phyloP scores from a whole-genome alignment of 768 basidiomycete species.

The Cyclocybe cylindracea region DNA sequence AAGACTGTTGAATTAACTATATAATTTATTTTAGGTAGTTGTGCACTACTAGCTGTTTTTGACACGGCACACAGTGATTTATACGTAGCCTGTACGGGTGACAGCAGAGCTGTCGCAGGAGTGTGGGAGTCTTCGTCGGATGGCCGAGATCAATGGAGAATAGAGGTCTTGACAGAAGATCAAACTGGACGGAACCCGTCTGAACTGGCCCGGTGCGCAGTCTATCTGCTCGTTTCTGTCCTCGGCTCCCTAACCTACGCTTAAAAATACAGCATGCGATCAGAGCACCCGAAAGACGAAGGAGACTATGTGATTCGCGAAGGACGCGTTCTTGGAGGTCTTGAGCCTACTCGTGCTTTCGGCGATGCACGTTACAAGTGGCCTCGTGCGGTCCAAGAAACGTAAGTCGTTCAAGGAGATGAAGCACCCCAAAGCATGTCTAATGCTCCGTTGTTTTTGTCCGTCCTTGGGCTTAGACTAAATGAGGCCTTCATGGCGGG shows the following conservation, averaged over 20 bases:
- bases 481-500: conserved; percentile 69
- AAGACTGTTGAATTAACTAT: conserved; percentile 11
- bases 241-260: not conserved
- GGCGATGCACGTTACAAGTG: conserved; percentile 92
- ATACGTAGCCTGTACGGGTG: conserved; percentile 91
- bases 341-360: conserved; percentile 87
- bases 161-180: conserved; percentile 94
- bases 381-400: conserved; percentile 70
- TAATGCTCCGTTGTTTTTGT: not conserved
- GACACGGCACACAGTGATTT: conserved; percentile 82
- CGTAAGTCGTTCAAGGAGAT: conserved; percentile 41
- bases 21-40: conserved; percentile 61
- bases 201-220: conserved; percentile 74
- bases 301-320: conserved; percentile 69
- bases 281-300: conserved; percentile 83
- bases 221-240: not conserved
- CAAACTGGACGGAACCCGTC: conserved; percentile 92
- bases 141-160: conserved; percentile 79
- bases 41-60: conserved; percentile 85
- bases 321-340: conserved; percentile 83
- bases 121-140: conserved; percentile 74
- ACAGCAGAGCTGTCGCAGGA: conserved; percentile 94
- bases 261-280: conserved; percentile 55
- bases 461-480: conserved; percentile 28
- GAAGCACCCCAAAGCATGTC: not conserved